Evolutionary conservation across 371 early-diverging fungal species (phyloP), one percentile per base, ranked within the genome.

Genomic region (Cokeromyces recurvatus): DNA sequence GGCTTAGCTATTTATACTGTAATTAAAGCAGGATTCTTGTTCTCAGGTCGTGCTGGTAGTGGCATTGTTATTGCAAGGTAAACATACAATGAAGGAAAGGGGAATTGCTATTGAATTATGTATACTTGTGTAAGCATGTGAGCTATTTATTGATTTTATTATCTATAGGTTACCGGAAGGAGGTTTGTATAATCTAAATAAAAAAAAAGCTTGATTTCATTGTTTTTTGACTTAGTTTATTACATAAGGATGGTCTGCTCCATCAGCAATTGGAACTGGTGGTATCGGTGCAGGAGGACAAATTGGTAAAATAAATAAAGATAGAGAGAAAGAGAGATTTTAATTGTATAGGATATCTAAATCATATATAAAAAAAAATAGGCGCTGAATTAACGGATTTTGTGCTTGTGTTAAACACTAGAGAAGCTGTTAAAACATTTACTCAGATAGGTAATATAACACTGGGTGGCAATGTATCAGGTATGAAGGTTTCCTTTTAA

Each of bases 371-470:
- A 29, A 3, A 0, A 6, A 24, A 15, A 32, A 22, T 51, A 68
- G 74, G 97, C 38, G 95, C 91, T 21, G 94, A 97, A 66, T 58
- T 95, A 53, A 95, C 96, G 1, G 94, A 95, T 63, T 91, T 94
- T 67, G 92, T 97, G 16, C 84, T 95, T 57, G 80, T 95, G 11
- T 78, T 97, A 36, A 95, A 94, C 57, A 91, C 89, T 2, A 76
- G 73, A 4, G 81, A 77, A 12, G 94, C 96, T 7, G 94, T 97
- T 31, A 88, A 87, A 66, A 88, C 95, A 2, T 97, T 97, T 60
- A 78, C 79, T 51, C 81, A 86, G 46, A 88, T 87, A 27, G 95
- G 96, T 29, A 96, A 93, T 54, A 78, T 97, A n/a, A 96, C 96
- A 1, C 77, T 97, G 12, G 95, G 95, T 32, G 93, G 91, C 15